These are phyloP conservation scores for Claviceps maximensis DNA, from an alignment of 2,329 filamentous ascomycete genomes.

Conservation along the genomic window DNA sequence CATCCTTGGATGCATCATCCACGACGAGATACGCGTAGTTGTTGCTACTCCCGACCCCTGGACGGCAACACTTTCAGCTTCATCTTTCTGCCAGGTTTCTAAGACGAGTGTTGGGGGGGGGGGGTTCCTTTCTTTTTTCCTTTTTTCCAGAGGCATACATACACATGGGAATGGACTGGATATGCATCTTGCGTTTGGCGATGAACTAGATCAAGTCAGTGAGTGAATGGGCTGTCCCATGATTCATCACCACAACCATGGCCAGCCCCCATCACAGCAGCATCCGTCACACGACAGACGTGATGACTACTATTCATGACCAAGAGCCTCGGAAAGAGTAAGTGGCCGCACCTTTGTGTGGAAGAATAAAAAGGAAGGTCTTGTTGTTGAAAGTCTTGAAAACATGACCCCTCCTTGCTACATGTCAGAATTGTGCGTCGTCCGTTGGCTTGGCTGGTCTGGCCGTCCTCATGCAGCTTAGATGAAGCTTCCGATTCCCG, in stretches of 20 bases:
- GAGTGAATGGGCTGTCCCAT: background rate
- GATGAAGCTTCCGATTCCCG: background rate
- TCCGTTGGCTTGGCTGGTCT: background rate
- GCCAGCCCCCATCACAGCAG: background rate
- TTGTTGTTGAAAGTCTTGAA: background rate
- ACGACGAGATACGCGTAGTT: constrained; percentile 79
- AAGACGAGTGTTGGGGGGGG: background rate
- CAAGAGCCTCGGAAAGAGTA: background rate
- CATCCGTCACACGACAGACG: background rate
- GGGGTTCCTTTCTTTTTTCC: background rate
- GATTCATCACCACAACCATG: no score
- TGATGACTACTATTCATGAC: background rate
- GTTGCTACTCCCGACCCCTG: constrained; percentile 60
- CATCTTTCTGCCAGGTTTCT: constrained; percentile 19
- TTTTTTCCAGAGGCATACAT: constrained; percentile 19
- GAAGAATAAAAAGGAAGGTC: background rate
- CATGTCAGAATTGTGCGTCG: background rate
- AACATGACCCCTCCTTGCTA: constrained; percentile 1
- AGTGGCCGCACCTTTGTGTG: background rate
- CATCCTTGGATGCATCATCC: constrained; percentile 66
- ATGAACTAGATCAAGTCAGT: background rate
- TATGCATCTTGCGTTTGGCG: constrained; percentile 50
- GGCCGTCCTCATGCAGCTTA: background rate
- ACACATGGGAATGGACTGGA: constrained; percentile 85
- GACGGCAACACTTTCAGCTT: background rate